Evolutionary conservation across 148 eudicot species (phyloP).

Genomic region (Vaccinium corymbosum): DNA sequence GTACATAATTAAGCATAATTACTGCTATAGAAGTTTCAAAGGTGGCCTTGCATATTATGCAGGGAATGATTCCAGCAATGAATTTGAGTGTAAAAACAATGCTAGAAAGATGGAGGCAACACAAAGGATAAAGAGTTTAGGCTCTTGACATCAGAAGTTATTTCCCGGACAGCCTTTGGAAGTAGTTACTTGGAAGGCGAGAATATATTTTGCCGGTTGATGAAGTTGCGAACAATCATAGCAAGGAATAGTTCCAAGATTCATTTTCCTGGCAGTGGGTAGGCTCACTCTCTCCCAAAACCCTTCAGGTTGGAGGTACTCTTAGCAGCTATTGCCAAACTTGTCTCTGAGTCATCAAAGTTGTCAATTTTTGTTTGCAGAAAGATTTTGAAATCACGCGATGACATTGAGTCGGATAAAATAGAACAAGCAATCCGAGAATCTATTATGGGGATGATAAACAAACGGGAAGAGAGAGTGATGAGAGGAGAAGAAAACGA

Average conservation of each 20-base stretch:
- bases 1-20: too few species aligned
- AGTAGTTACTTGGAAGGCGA: conserved; percentile 11
- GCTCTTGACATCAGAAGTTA: too few species aligned
- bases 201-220: conserved; percentile 13
- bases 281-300: neutral
- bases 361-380: too few species aligned
- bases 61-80: conserved; percentile 18
- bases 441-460: neutral
- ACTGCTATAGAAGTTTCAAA: too few species aligned
- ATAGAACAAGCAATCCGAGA: neutral
- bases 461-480: conserved; percentile 11
- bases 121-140: conserved; percentile 19
- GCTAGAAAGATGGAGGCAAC: conserved; percentile 21
- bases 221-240: neutral
- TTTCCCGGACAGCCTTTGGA: too few species aligned
- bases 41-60: neutral
- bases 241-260: neutral
- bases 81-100: conserved; percentile 12
- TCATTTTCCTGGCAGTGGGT: conserved; percentile 16
- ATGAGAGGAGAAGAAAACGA: neutral
- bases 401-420: conserved; percentile 14
- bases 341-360: too few species aligned
- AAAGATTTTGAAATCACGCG: neutral
- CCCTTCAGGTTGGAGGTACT: too few species aligned
- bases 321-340: too few species aligned